These are phyloP conservation scores for Epichloe sylvatica DNA, from an alignment of 2,329 filamentous ascomycete species.

Conservation along the genomic window DNA sequence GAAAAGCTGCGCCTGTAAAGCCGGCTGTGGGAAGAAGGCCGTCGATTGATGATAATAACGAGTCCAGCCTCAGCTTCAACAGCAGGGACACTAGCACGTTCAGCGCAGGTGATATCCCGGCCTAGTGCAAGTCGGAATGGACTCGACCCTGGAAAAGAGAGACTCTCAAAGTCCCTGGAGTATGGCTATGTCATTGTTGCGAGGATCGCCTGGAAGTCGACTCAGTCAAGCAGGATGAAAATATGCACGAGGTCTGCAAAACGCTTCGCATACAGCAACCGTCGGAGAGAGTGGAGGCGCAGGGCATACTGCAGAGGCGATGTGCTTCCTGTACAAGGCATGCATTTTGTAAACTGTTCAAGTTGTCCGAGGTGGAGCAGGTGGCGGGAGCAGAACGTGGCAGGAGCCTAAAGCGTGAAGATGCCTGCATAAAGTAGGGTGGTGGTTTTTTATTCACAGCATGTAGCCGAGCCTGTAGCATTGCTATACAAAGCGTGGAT, in stretches of 20 bases:
- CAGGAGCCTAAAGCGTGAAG: background rate
- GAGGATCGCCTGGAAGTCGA: slow-evolving; percentile 3
- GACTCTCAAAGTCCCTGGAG: background rate
- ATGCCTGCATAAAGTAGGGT: background rate
- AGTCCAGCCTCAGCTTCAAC: background rate
- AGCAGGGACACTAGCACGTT: background rate
- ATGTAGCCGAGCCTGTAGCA: background rate
- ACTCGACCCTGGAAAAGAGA: slow-evolving; percentile 1
- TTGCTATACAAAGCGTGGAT: background rate
- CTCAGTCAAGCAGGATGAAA: background rate
- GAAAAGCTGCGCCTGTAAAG: background rate
- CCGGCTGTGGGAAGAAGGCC: background rate
- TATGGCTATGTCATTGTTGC: slow-evolving; percentile 11
- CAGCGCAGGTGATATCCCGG: background rate
- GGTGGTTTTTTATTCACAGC: background rate
- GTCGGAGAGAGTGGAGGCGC: slow-evolving; percentile 2
- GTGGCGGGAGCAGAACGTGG: background rate
- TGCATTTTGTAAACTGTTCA: slow-evolving; percentile 7
- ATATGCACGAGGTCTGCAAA: background rate
- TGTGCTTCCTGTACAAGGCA: slow-evolving; percentile 7
- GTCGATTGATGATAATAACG: background rate
- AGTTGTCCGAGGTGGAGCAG: background rate
- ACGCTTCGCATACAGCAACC: slow-evolving; percentile 5
- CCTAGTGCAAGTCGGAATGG: background rate
- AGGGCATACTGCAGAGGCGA: slow-evolving; percentile 4